A percentile compares a stretch with the other conserved stretches of the same genome.
phyloP scores from a whole-genome alignment of 306 rosid species.

The Prunus padus region DNA sequence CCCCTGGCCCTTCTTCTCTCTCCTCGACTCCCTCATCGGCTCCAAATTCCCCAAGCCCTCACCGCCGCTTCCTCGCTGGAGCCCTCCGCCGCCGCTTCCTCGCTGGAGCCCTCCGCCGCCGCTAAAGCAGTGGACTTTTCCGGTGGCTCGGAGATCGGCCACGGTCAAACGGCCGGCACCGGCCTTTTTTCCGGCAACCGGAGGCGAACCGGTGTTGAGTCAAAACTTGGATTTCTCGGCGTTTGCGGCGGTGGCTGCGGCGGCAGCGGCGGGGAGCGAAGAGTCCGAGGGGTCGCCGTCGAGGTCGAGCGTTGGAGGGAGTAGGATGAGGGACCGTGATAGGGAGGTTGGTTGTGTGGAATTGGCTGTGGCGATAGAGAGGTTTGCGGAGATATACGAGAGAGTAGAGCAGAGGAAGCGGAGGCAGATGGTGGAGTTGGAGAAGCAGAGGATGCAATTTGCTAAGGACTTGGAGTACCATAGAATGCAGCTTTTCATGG shows the following conservation, averaged over 20 bases:
- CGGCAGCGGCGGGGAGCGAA: constrained; percentile 30
- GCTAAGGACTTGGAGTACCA: constrained; percentile 68
- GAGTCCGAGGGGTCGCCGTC: constrained; percentile 29
- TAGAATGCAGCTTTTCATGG: constrained; percentile 60
- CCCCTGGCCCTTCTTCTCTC: constrained; percentile 55
- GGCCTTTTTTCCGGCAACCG: background rate
- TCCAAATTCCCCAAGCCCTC: constrained; percentile 29
- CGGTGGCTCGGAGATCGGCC: constrained; percentile 62
- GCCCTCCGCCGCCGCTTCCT: constrained; percentile 11
- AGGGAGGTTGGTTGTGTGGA: constrained; percentile 38
- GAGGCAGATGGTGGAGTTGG: constrained; percentile 65
- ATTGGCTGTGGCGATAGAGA: constrained; percentile 54
- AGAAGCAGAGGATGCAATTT: constrained; percentile 71
- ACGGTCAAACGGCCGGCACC: constrained; percentile 46
- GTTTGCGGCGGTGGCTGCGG: constrained; percentile 45
- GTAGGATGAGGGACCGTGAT: constrained; percentile 23
- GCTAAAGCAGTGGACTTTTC: constrained; percentile 40
- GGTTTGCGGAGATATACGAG: constrained; percentile 53
- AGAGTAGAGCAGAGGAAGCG: constrained; percentile 59
- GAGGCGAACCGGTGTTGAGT: constrained; percentile 22
- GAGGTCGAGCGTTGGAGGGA: constrained; percentile 29
- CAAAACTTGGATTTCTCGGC: constrained; percentile 39
- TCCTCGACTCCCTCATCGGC: constrained; percentile 57
- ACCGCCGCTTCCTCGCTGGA: constrained; percentile 24
- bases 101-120: constrained; percentile 15